These are phyloP conservation scores for Elongisporangium undulatum DNA, from an alignment of 352 stramenopile species.

Conservation along the genomic window DNA sequence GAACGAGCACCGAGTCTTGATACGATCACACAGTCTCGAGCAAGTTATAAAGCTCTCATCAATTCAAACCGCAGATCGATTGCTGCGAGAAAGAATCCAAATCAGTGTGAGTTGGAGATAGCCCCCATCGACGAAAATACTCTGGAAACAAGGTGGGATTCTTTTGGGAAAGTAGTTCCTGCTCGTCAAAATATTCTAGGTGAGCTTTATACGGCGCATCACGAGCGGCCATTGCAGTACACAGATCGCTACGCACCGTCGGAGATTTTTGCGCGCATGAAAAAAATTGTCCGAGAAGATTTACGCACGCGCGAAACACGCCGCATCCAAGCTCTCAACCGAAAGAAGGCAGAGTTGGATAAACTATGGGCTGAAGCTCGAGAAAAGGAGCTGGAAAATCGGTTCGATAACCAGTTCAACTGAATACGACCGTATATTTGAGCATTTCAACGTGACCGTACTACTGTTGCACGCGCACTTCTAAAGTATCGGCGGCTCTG, in stretches of 20 bases:
- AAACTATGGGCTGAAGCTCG: constrained; percentile 10
- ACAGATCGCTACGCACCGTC: constrained; percentile 9
- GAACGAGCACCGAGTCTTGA: background rate
- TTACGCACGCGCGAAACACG: constrained; percentile 19
- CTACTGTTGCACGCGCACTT: background rate
- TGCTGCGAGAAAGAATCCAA: background rate
- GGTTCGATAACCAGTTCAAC: constrained; percentile 22
- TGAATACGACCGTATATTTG: constrained; percentile 1
- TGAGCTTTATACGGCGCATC: constrained; percentile 16
- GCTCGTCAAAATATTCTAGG: constrained; percentile 15
- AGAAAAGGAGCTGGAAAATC: constrained; percentile 18
- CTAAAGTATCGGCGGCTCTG: background rate
- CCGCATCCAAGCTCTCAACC: constrained; percentile 24
- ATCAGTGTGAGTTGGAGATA: background rate
- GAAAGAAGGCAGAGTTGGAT: constrained; percentile 13
- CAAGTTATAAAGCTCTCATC: background rate
- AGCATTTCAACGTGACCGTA: background rate
- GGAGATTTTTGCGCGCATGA: constrained; percentile 27
- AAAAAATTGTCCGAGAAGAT: constrained; percentile 16
- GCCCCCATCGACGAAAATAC: background rate
- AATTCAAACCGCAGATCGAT: background rate
- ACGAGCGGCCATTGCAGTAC: constrained; percentile 11
- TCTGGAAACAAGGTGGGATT: background rate
- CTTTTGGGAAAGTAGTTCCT: background rate
- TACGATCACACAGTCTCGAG: background rate